These are phyloP conservation scores for Parasarocladium wereldwijsianum DNA, from an alignment of 2,329 filamentous ascomycete genomes.

Conservation along the genomic window DNA sequence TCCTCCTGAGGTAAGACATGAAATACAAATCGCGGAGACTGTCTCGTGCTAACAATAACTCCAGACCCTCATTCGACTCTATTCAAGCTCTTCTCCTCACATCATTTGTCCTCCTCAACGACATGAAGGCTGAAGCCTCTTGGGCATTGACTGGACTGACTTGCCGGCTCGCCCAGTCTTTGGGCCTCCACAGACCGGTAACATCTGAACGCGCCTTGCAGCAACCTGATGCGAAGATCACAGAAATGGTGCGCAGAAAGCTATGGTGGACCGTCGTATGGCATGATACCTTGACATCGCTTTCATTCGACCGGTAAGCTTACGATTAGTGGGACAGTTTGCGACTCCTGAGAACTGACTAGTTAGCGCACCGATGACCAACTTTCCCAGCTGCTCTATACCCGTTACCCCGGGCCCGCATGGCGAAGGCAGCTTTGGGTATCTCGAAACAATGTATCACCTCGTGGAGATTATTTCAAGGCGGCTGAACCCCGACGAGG, in stretches of 20 bases:
- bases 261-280: constrained; percentile 53
- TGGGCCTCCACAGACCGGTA: constrained; percentile 39
- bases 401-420: constrained; percentile 26
- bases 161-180: constrained; percentile 48
- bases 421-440: constrained; percentile 29
- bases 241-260: constrained; percentile 38
- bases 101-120: constrained; percentile 49
- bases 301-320: constrained; percentile 47
- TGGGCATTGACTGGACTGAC: constrained; percentile 52
- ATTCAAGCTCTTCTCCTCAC: constrained; percentile 50
- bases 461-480: constrained; percentile 46
- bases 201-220: constrained; percentile 21
- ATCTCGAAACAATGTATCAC: constrained; percentile 51
- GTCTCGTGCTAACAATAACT: neutral
- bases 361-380: constrained; percentile 44
- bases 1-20: constrained; percentile 35
- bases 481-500: constrained; percentile 39
- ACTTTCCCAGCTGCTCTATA: constrained; percentile 39
- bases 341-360: constrained; percentile 2
- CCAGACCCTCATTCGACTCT: constrained; percentile 47
- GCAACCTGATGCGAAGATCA: constrained; percentile 29
- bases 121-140: constrained; percentile 56
- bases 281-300: constrained; percentile 51
- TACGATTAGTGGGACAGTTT: too few relatives aligned
- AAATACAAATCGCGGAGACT: too few relatives aligned